Evolutionary conservation across 1,139 yeast species (phyloP), one percentile per base, ranked within the genome.

Genomic region (Kurtzmaniella quercitrusa): DNA sequence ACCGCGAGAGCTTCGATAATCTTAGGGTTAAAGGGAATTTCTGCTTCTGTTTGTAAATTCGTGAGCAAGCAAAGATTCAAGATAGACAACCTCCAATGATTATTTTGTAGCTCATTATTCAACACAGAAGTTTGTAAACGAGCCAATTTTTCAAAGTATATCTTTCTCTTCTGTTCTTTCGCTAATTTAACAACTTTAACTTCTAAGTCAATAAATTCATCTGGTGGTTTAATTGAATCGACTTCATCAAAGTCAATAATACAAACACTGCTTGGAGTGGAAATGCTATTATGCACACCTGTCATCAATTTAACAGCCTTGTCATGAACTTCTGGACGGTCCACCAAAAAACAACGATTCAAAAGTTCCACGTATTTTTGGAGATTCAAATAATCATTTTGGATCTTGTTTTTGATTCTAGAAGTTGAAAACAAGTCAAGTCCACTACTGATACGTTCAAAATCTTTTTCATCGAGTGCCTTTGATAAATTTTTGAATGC

Each of bases 1-100:
- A 70, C 65, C 12, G 79, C 69, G 40, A 90, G 67, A 8, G 77
- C 57, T 25, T 63, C 62, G 15, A 85, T 57, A 0, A 77, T 69
- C 1, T 68, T 67, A 3, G 66, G 57, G 38, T 70, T 70, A 1
- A 77, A 63, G 1, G 72, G 68, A 25, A 79, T 62, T 48, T 83
- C 88, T 38, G 75, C 59, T 51, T 77, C 80, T 1, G 75, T 65
- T 55, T 85, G 87, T 8, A 85, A 57, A 31, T 73, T 70, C 2
- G 77, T 68, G 43, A 87, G 62, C 23, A 85, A 62, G 9, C 77
- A 73, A 41, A 87, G 60, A 44, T 81, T 77, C 31, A 81, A 66
- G 12, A 78, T 66, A 6, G 81, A 72, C 6, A 78, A 67, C 52
- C 82, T 86, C 98, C 98, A 91, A 50, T 85, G 89, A 1, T 73